Evolutionary conservation across 768 basidiomycete genomes (phyloP).

Genomic region (Auricularia cornea): DNA sequence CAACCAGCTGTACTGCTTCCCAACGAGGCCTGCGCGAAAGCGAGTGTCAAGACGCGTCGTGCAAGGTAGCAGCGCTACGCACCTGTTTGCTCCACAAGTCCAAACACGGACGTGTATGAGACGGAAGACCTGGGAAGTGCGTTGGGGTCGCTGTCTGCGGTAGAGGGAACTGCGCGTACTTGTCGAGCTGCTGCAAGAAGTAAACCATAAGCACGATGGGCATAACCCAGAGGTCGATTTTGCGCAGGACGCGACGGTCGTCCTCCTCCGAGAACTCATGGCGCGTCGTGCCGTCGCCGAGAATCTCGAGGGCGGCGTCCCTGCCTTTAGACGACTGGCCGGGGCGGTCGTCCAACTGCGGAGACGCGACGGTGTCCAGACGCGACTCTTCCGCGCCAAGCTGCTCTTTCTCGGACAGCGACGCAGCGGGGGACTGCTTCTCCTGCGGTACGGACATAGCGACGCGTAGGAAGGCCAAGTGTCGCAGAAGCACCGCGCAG

Average conservation of each 20-base stretch:
- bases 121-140: slow-evolving; percentile 30
- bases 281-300: slow-evolving; percentile 17
- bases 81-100: slow-evolving; percentile 30
- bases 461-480: too few species aligned
- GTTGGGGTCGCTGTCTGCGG: too few species aligned
- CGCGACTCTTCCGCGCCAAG: neutral
- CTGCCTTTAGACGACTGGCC: neutral
- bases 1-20: slow-evolving; percentile 38
- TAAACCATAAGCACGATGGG: slow-evolving; percentile 23
- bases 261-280: slow-evolving; percentile 25
- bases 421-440: neutral
- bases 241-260: slow-evolving; percentile 26
- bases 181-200: slow-evolving; percentile 37
- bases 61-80: slow-evolving; percentile 1
- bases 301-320: slow-evolving; percentile 27
- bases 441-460: neutral
- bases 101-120: slow-evolving; percentile 41
- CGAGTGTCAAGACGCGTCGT: slow-evolving; percentile 15
- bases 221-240: slow-evolving; percentile 31
- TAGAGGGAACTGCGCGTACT: too few species aligned
- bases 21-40: slow-evolving; percentile 20
- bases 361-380: neutral
- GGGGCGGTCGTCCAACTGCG: neutral
- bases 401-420: neutral
- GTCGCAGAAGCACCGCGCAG: neutral